Evolutionary conservation across 306 rosid species (phyloP).

Genomic region (Sophora flavescens): DNA sequence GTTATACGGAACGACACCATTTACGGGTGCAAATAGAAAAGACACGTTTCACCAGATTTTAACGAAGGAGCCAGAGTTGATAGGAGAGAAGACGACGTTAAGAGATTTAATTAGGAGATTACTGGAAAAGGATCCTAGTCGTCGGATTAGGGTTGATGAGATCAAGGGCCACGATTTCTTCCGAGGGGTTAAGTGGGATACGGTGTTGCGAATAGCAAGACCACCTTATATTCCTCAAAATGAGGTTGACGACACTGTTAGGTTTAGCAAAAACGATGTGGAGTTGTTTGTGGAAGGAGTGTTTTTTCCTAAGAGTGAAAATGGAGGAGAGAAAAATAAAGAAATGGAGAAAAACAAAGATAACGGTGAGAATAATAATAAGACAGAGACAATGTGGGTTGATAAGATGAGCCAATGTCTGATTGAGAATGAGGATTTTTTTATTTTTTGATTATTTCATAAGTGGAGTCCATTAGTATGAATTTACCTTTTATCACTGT

Average conservation of each 20-base stretch:
- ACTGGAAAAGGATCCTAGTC: conserved; percentile 74
- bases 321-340: neutral
- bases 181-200: conserved; percentile 67
- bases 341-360: neutral
- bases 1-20: conserved; percentile 93
- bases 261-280: conserved; percentile 54
- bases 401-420: conserved; percentile 38
- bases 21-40: conserved; percentile 68
- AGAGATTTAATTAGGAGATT: conserved; percentile 70
- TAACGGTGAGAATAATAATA: conserved; percentile 22
- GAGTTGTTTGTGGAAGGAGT: conserved; percentile 70
- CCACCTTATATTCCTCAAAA: conserved; percentile 79
- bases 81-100: conserved; percentile 81
- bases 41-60: conserved; percentile 82
- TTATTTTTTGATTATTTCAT: conserved; percentile 51
- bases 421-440: conserved; percentile 51
- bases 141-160: conserved; percentile 62
- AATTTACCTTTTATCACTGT: too few species aligned
- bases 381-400: neutral
- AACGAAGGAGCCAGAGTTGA: conserved; percentile 64
- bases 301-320: conserved; percentile 46
- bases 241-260: conserved; percentile 50
- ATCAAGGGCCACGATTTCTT: conserved; percentile 90
- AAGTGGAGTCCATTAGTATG: neutral
- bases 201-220: conserved; percentile 57